Base-by-base conservation (phyloP, 352 stramenopile species). In the Blastocystis sp. region DNA sequence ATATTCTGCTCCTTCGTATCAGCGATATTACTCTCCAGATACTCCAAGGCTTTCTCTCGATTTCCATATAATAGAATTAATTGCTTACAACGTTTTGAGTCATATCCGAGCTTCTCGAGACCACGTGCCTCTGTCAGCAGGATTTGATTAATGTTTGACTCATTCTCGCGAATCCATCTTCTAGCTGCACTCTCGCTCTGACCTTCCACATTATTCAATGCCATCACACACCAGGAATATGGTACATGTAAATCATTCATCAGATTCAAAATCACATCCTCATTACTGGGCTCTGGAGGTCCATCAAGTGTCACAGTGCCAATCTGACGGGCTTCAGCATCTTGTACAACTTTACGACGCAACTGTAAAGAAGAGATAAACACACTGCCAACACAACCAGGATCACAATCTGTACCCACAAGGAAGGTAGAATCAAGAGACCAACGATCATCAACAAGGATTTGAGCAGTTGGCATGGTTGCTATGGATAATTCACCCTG, bases 401-500 rank as follows among this genome's bases (percentile, higher is more conserved):
- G 54, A 64, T 60, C 48, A 22, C 24, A 68, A 40, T 89, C 78
- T 19, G 57, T 64, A 40, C 78, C 78, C 24, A 89, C 22, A 11
- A 89, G 24, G 66, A 89, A 89, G 5, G 58, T 33, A 0, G 56
- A 19, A 42, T 89, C 78, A 11, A 89, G 42, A 6, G 78, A 89
- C 78, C 78, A 89, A 17, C 78, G 78, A 44, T 89, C 78, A 44
- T 89, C 78, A 13, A 76, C 44, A 48, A 89, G 48, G 17, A 89
- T 42, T 27, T 77, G 27, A 33, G 42, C 66, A 0, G 22, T 40
- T 3, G 11, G 27, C 60, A 89, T 30, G 13, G 60, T 89, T 30
- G 64, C 22, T 13, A 5, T 6, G 24, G 11, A 58, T 19, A 89
- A 53, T 40, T 79, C 60, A 2, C 78, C 78, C 60, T 79, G 60